Evolutionary conservation across 1,139 yeast genomes (phyloP).

Genomic region (Geotrichum fermentans): DNA sequence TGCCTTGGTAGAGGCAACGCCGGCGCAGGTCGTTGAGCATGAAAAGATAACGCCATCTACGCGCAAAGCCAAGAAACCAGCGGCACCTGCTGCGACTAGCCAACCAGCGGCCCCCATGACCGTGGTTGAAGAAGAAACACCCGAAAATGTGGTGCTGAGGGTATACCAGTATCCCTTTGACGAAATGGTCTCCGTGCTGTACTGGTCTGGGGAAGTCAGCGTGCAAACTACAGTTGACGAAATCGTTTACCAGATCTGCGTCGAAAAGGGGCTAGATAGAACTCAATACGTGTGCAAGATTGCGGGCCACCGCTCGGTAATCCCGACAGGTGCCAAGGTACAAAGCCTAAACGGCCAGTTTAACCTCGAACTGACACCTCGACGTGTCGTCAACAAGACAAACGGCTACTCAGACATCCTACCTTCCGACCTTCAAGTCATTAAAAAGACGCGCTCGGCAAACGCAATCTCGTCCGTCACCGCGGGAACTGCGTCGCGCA

Average conservation of each 20-base stretch:
- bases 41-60: constrained; percentile 35
- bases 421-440: background rate
- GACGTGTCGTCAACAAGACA: constrained; percentile 29
- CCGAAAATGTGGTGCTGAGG: constrained; percentile 23
- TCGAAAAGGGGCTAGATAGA: constrained; percentile 35
- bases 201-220: constrained; percentile 30
- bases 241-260: constrained; percentile 35
- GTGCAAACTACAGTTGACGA: constrained; percentile 28
- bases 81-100: background rate
- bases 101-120: background rate
- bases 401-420: constrained; percentile 28
- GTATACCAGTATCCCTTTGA: constrained; percentile 38
- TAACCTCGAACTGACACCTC: constrained; percentile 33
- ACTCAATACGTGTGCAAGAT: constrained; percentile 36
- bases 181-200: constrained; percentile 33
- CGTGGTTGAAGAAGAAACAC: constrained; percentile 2
- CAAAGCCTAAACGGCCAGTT: constrained; percentile 26
- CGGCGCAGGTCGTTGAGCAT: constrained; percentile 36
- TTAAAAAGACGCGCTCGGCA: constrained; percentile 4
- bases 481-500: constrained; percentile 2
- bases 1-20: constrained; percentile 42
- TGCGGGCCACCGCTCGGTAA: constrained; percentile 28
- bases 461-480: background rate
- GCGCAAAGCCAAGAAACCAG: constrained; percentile 9
- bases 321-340: constrained; percentile 18